Evolutionary conservation across 495 filamentous ascomycete species (phyloP).

Genomic region (Penicillium ucsense): DNA sequence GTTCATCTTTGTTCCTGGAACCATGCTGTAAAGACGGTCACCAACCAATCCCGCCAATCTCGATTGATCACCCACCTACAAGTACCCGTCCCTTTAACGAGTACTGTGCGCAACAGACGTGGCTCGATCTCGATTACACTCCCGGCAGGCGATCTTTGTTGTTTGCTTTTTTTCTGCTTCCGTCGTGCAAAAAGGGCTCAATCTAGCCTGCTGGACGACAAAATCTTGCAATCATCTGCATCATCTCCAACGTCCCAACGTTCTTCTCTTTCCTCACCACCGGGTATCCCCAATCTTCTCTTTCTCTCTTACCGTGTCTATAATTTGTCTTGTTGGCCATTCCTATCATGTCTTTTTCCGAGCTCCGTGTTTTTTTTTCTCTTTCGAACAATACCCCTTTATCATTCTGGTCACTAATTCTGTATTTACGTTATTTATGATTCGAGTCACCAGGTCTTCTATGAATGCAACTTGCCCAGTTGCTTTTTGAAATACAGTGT

Average conservation of each 20-base stretch:
- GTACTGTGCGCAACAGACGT: no score
- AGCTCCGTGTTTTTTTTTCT: slow-evolving; percentile 5
- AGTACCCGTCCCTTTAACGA: no score
- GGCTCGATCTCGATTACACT: no score
- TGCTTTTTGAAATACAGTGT: not conserved
- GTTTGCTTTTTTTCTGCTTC: slow-evolving; percentile 7
- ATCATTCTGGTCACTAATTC: slow-evolving; percentile 18
- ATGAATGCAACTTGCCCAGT: slow-evolving; percentile 13
- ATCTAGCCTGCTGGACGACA: no score
- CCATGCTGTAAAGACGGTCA: slow-evolving; percentile 51
- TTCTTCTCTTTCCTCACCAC: slow-evolving; percentile 1
- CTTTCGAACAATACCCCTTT: slow-evolving; percentile 31
- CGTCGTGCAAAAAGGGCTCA: slow-evolving; percentile 6
- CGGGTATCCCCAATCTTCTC: slow-evolving; percentile 5
- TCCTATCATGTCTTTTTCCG: slow-evolving; percentile 7
- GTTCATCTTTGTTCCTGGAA: slow-evolving; percentile 90
- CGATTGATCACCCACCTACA: no score
- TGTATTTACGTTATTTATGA: slow-evolving; percentile 26
- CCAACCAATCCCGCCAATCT: no score
- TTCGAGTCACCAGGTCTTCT: slow-evolving; percentile 12
- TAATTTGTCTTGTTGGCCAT: slow-evolving; percentile 10
- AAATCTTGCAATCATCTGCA: no score
- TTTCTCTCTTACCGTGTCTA: slow-evolving; percentile 16
- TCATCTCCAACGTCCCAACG: not conserved
- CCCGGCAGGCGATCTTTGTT: slow-evolving; percentile 1